Conservation (phyloP, 108 stramenopile species). For the Conticribra weissflogii region DNA sequence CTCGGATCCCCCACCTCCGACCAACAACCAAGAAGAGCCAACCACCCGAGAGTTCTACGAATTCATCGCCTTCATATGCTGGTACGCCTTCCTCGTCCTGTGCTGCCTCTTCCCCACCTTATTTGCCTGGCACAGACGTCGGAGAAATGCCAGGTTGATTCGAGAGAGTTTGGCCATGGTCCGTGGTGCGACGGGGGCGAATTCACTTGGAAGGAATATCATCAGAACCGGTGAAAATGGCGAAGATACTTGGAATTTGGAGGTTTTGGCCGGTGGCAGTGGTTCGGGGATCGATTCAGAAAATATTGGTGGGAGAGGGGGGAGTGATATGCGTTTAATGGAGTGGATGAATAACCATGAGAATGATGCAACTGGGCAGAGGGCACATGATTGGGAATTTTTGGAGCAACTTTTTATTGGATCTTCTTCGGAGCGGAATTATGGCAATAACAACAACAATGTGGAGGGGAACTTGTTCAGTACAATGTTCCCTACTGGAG, state of each 20-base stretch:
- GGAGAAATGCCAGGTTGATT: constrained; percentile 21
- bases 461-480: background rate
- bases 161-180: constrained; percentile 10
- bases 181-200: constrained; percentile 6
- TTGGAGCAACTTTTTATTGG: constrained; percentile 21
- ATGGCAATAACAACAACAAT: background rate
- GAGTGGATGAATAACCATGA: constrained; percentile 4
- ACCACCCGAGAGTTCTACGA: constrained; percentile 17
- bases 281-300: background rate
- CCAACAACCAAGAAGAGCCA: background rate
- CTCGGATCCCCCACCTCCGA: background rate
- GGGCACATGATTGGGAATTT: constrained; percentile 21
- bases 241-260: constrained; percentile 15
- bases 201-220: constrained; percentile 7
- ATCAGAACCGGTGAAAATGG: background rate
- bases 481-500: background rate
- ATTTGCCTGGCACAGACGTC: constrained; percentile 63
- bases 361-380: too few relatives aligned
- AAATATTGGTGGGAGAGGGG: too few relatives aligned
- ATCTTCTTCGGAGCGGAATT: background rate
- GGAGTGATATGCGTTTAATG: too few relatives aligned
- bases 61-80: constrained; percentile 68
- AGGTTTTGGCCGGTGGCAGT: background rate
- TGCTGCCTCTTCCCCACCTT: constrained; percentile 79
- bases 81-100: constrained; percentile 70